Percentiles rank a stretch among this genome's conserved stretches.
Conservation (phyloP, 768 basidiomycete species). For the Cubamyces sp. region DNA sequence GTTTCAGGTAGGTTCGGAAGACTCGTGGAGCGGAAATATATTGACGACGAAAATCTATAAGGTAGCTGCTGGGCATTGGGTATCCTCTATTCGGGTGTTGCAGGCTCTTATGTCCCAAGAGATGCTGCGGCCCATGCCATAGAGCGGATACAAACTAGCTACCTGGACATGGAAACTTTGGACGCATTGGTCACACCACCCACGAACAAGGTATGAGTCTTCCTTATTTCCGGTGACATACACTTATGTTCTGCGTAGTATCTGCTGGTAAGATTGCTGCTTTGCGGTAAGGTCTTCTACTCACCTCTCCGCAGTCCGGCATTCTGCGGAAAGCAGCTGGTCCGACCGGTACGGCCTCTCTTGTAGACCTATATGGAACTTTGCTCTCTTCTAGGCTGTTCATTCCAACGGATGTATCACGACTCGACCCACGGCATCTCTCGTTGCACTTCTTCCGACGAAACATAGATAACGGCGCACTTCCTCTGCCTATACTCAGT, state of each 20-base stretch:
- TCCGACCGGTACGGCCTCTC: conserved; percentile 25
- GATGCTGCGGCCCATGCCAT: conserved; percentile 25
- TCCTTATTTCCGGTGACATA: no score
- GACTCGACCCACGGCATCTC: conserved; percentile 28
- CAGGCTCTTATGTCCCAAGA: conserved; percentile 21
- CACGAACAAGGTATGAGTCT: conserved; percentile 28
- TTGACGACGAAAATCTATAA: not conserved
- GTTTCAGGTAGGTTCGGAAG: conserved; percentile 28
- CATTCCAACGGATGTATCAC: conserved; percentile 26
- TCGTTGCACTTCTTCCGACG: conserved; percentile 32
- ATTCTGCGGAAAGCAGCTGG: conserved; percentile 32
- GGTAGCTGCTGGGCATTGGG: conserved; percentile 36
- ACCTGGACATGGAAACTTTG: conserved; percentile 31
- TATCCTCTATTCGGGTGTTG: conserved; percentile 32
- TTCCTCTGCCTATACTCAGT: conserved; percentile 33
- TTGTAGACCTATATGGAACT: conserved; percentile 35
- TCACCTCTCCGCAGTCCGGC: conserved; percentile 18
- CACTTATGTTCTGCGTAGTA: conserved; percentile 18
- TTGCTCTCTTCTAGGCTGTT: conserved; percentile 30
- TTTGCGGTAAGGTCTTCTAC: not conserved
- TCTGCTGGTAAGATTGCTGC: conserved; percentile 24
- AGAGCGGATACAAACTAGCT: conserved; percentile 31
- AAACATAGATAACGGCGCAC: conserved; percentile 27
- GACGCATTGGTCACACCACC: conserved; percentile 31
- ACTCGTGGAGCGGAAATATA: no score